Evolutionary conservation across 495 filamentous ascomycete genomes (phyloP).

Genomic region (Penicillium egyptiacum): DNA sequence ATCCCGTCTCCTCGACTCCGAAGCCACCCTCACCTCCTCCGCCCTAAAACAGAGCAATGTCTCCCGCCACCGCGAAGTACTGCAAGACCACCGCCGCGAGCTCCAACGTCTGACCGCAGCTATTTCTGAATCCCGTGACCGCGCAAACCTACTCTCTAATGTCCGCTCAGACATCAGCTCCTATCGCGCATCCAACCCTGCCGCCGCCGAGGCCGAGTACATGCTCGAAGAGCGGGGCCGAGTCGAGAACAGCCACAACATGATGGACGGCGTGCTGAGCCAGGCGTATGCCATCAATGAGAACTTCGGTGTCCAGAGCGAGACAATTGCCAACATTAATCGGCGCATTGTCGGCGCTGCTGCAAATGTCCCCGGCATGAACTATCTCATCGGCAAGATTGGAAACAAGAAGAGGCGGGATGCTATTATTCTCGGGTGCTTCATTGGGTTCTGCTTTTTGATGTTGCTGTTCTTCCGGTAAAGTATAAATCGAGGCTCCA

Average conservation of each 20-base stretch:
- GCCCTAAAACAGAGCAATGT: slow-evolving; percentile 95
- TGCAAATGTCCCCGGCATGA: slow-evolving; percentile 88
- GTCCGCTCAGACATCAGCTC: slow-evolving; percentile 90
- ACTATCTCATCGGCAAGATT: slow-evolving; percentile 89
- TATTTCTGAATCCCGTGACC: slow-evolving; percentile 73
- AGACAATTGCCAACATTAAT: slow-evolving; percentile 83
- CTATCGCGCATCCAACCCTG: slow-evolving; percentile 80
- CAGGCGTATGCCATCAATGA: slow-evolving; percentile 98
- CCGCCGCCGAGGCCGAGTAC: slow-evolving; percentile 84
- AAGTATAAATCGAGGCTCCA: slow-evolving; percentile 8
- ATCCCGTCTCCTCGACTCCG: slow-evolving; percentile 86
- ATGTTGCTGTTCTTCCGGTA: slow-evolving; percentile 81
- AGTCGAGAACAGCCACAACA: slow-evolving; percentile 82
- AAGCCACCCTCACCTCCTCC: slow-evolving; percentile 83
- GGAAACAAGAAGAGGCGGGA: slow-evolving; percentile 93
- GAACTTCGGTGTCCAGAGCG: slow-evolving; percentile 81
- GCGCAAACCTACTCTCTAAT: slow-evolving; percentile 85
- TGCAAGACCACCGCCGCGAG: slow-evolving; percentile 82
- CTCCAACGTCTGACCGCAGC: slow-evolving; percentile 66
- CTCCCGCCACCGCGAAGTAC: slow-evolving; percentile 84
- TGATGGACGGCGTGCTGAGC: slow-evolving; percentile 87
- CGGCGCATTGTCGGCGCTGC: slow-evolving; percentile 84
- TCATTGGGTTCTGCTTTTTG: slow-evolving; percentile 89
- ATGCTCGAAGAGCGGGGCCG: slow-evolving; percentile 88
- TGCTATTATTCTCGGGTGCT: slow-evolving; percentile 85